These are phyloP conservation scores for Strobilomyces echinocephalus DNA, from an alignment of 768 basidiomycete genomes.

Conservation along the genomic window DNA sequence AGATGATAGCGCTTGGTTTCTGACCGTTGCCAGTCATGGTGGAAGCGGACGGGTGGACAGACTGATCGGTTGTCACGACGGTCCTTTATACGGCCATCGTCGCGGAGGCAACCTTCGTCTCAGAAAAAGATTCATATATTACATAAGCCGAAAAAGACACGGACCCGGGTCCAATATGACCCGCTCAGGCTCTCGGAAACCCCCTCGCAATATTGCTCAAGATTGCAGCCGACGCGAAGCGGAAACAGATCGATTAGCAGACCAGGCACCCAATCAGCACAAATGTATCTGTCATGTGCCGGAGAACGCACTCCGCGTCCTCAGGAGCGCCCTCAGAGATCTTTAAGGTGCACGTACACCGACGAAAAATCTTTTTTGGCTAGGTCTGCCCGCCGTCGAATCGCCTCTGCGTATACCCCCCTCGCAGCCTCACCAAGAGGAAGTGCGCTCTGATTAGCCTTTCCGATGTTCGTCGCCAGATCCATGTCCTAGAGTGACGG, in stretches of 20 bases:
- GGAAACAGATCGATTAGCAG: background rate
- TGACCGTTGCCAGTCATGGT: slow-evolving; percentile 32
- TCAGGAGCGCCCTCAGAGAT: background rate
- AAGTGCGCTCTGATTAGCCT: slow-evolving; percentile 43
- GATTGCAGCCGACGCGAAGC: background rate
- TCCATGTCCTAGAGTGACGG: slow-evolving; percentile 65
- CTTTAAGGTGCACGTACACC: slow-evolving; percentile 62
- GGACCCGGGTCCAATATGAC: background rate
- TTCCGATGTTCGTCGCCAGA: slow-evolving; percentile 65
- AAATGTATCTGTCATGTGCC: slow-evolving; percentile 1
- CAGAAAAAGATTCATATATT: slow-evolving; percentile 6
- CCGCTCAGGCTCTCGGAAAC: background rate
- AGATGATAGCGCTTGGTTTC: slow-evolving; percentile 68
- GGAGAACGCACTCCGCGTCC: background rate
- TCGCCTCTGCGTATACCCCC: slow-evolving; percentile 54
- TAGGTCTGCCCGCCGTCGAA: slow-evolving; percentile 53
- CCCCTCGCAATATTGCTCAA: background rate
- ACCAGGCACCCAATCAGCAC: slow-evolving; percentile 13
- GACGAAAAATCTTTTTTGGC: slow-evolving; percentile 75
- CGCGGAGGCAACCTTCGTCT: slow-evolving; percentile 22
- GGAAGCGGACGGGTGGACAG: slow-evolving; percentile 2
- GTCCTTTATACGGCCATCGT: slow-evolving; percentile 24
- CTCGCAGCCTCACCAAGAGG: slow-evolving; percentile 66
- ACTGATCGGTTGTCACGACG: slow-evolving; percentile 21
- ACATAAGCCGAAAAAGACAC: slow-evolving; percentile 12